A percentile compares a stretch with the other conserved stretches of the same genome.
phyloP scores from a whole-genome alignment of 1,284 basidiomycete genomes.

The Sporisorium exsertum region DNA sequence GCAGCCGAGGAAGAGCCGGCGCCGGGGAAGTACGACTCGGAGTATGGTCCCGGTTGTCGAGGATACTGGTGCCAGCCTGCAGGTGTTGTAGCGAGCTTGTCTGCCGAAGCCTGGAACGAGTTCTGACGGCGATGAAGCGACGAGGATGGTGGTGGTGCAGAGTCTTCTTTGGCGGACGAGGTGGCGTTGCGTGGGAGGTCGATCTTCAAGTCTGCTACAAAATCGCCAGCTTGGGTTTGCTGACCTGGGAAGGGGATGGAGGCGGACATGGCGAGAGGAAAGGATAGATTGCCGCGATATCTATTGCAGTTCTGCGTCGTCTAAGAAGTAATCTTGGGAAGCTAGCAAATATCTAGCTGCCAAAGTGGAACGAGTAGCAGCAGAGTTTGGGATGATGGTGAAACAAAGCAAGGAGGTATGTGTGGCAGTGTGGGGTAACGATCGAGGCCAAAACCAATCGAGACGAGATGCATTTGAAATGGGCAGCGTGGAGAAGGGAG shows the following conservation, averaged over 20 bases:
- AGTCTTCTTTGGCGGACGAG: conserved; percentile 15
- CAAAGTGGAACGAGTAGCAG: background rate
- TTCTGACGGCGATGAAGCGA: conserved; percentile 23
- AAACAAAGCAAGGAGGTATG: background rate
- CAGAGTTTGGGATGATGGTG: background rate
- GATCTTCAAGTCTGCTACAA: conserved; percentile 38
- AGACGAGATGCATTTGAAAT: background rate
- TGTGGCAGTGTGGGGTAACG: no score
- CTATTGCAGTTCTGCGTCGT: no score
- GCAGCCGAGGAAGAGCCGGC: conserved; percentile 17
- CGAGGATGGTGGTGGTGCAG: conserved; percentile 7
- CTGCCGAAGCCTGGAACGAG: conserved; percentile 26
- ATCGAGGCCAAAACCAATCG: no score
- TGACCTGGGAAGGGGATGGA: conserved; percentile 43
- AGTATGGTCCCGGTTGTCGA: conserved; percentile 49
- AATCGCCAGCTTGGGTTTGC: conserved; percentile 10
- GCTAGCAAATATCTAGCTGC: background rate
- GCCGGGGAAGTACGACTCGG: conserved; percentile 57
- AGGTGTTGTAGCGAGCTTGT: conserved; percentile 24
- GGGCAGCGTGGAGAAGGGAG: no score
- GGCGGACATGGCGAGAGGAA: conserved; percentile 29
- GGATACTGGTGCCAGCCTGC: conserved; percentile 52
- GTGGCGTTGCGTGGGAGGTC: conserved; percentile 36
- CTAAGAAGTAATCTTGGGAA: no score
- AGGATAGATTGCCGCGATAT: background rate